Evolutionary conservation across 116 monocot species (phyloP).

Genomic region (Cymodocea nodosa): DNA sequence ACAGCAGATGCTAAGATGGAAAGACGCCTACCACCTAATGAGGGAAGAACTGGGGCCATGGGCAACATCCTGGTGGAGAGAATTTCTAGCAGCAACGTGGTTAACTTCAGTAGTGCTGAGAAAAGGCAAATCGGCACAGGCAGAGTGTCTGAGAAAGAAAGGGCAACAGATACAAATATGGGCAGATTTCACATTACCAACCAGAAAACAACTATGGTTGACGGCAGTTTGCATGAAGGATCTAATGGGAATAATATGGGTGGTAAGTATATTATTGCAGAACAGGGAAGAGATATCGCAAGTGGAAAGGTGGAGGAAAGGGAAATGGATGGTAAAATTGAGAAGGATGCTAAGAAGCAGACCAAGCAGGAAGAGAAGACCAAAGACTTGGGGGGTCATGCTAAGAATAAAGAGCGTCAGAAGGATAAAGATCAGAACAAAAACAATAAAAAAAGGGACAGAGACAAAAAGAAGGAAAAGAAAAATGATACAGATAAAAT

Average conservation of each 20-base stretch:
- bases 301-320: conserved; percentile 7
- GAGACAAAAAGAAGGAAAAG: conserved; percentile 13
- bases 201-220: neutral
- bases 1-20: neutral
- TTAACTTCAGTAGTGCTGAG: neutral
- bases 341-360: conserved; percentile 9
- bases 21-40: neutral
- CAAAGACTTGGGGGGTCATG: neutral
- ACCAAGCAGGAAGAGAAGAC: conserved; percentile 13
- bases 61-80: neutral
- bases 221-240: conserved; percentile 1
- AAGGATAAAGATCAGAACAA: conserved; percentile 8
- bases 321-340: conserved; percentile 1
- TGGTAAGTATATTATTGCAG: neutral
- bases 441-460: conserved; percentile 11
- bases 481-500: conserved; percentile 5
- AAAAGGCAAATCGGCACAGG: neutral
- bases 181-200: neutral
- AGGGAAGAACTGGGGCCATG: neutral
- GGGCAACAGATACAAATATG: neutral
- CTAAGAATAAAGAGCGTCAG: neutral
- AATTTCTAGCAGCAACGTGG: neutral
- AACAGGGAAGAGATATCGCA: neutral
- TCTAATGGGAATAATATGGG: neutral
- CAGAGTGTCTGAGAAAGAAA: neutral